These are phyloP conservation scores for Yamadazyma insecticola DNA, from an alignment of 805 yeast species.

Conservation along the genomic window DNA sequence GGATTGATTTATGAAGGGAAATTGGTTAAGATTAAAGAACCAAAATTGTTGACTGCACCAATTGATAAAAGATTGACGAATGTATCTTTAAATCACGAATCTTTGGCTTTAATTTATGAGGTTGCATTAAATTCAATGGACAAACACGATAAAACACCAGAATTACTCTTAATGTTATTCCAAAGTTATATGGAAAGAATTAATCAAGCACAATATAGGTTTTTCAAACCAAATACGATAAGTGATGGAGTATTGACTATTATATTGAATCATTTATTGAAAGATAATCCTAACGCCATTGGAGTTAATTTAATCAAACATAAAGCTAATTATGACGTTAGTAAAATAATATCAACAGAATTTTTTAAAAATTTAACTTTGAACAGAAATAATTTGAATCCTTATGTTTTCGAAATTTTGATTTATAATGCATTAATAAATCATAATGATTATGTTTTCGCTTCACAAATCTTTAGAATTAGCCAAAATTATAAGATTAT, in stretches of 20 bases:
- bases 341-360: conserved; percentile 22
- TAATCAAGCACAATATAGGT: too few species aligned
- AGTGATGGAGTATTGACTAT: conserved; percentile 9
- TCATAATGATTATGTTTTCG: conserved; percentile 33
- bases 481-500: conserved; percentile 24
- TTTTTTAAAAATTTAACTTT: conserved; percentile 16
- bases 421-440: conserved; percentile 23
- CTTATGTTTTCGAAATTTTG: conserved; percentile 25
- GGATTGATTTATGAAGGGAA: conserved; percentile 14
- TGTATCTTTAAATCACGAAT: conserved; percentile 5
- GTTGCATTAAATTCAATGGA: conserved; percentile 11
- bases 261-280: conserved; percentile 22
- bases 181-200: conserved; percentile 16
- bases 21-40: conserved; percentile 28
- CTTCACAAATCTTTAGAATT: conserved; percentile 22
- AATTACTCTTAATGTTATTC: conserved; percentile 16
- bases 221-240: conserved; percentile 3
- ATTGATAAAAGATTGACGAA: conserved; percentile 13
- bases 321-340: conserved; percentile 15
- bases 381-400: conserved; percentile 10
- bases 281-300: conserved; percentile 13
- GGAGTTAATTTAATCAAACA: conserved; percentile 13
- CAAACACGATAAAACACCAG: conserved; percentile 9
- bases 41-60: conserved; percentile 7
- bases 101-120: conserved; percentile 18